Conservation (phyloP, 257 asterid genomes). For the Nicotiana benthamiana region DNA sequence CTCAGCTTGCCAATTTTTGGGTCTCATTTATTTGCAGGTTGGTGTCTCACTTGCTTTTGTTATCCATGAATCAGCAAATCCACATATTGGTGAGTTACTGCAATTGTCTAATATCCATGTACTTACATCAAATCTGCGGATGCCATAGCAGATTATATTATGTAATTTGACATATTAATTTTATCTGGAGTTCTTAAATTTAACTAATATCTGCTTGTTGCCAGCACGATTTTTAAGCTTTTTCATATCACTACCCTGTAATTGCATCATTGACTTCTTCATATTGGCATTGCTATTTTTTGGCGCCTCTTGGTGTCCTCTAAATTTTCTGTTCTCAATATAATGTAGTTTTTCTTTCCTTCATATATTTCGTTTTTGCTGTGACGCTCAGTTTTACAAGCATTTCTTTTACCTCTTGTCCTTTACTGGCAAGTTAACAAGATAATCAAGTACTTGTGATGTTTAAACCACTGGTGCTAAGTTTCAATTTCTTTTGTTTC, state of each 20-base stretch:
- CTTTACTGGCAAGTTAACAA: background rate
- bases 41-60: slow-evolving; percentile 99
- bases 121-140: too few relatives aligned
- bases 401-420: background rate
- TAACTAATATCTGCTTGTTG: background rate
- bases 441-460: background rate
- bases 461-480: background rate
- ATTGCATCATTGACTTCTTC: background rate
- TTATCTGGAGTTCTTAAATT: background rate
- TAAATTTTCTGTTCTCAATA: background rate
- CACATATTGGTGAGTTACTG: slow-evolving; percentile 74
- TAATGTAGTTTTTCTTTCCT: background rate
- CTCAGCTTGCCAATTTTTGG: slow-evolving; percentile 12
- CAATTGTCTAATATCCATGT: background rate
- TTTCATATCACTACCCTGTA: background rate
- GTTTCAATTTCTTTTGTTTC: background rate
- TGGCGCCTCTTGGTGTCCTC: background rate
- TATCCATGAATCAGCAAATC: slow-evolving; percentile 98
- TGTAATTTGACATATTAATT: too few relatives aligned
- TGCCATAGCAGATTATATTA: too few relatives aligned
- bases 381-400: background rate
- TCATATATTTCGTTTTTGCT: background rate
- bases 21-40: slow-evolving; percentile 47
- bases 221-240: background rate
- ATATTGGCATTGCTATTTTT: background rate